A percentile compares a stretch with the other conserved stretches of the same genome.
Conservation (phyloP, 306 rosid genomes). For the Glycine latifolia region DNA sequence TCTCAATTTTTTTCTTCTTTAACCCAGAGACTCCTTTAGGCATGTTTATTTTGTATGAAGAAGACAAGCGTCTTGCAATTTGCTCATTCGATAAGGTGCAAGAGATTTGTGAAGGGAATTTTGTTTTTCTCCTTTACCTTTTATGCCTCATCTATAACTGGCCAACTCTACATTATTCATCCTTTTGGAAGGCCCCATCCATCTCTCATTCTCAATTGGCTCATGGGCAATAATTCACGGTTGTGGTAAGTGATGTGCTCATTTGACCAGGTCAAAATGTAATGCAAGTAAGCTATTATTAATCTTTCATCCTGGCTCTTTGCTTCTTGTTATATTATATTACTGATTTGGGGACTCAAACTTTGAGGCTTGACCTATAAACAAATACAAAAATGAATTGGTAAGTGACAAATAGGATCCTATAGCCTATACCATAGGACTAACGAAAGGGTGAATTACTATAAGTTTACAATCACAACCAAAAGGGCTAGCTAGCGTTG, state of each 20-base stretch:
- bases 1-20: neutral
- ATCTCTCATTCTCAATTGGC: constrained; percentile 21
- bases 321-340: constrained; percentile 2
- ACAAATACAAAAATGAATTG: constrained; percentile 36
- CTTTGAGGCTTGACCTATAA: constrained; percentile 44
- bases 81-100: constrained; percentile 37
- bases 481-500: constrained; percentile 39
- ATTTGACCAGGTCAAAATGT: constrained; percentile 69
- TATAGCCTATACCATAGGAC: constrained; percentile 26
- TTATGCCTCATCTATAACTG: constrained; percentile 38
- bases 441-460: constrained; percentile 12
- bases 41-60: constrained; percentile 36
- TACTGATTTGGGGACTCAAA: constrained; percentile 41
- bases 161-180: constrained; percentile 41
- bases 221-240: constrained; percentile 48
- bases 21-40: neutral
- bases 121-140: constrained; percentile 28
- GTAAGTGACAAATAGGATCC: constrained; percentile 43
- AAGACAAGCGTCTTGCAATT: constrained; percentile 36
- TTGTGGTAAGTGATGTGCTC: constrained; percentile 40
- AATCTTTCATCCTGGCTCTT: constrained; percentile 40
- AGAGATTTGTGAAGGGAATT: constrained; percentile 20
- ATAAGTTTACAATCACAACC: constrained; percentile 9
- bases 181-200: constrained; percentile 42
- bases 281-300: neutral